Conservation (phyloP, 305 asterid species). For the Solanum chacoense region DNA sequence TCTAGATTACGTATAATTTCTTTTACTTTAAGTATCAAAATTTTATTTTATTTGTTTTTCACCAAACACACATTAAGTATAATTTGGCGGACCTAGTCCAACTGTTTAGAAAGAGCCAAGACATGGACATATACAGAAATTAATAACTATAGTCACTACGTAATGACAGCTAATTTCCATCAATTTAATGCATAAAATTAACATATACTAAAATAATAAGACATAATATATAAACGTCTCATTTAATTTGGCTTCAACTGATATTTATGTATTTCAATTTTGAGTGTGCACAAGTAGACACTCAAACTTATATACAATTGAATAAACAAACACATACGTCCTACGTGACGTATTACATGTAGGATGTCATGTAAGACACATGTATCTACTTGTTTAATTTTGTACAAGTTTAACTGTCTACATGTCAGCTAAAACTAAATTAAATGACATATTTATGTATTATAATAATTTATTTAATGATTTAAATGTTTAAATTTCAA, state of each 20-base stretch:
- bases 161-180: background rate
- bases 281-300: rapidly evolving
- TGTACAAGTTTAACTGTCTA: rapidly evolving
- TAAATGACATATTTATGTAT: too few relatives aligned
- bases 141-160: background rate
- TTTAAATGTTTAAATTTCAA: background rate
- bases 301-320: too few relatives aligned
- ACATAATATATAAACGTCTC: background rate
- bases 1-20: background rate
- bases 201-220: background rate
- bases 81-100: background rate
- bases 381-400: too few relatives aligned
- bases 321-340: background rate
- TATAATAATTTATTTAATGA: background rate
- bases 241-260: too few relatives aligned
- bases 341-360: background rate
- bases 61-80: background rate
- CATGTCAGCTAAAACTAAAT: rapidly evolving
- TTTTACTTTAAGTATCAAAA: background rate
- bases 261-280: too few relatives aligned
- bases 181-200: background rate
- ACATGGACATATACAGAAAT: background rate
- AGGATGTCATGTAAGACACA: background rate
- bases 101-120: background rate
- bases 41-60: background rate